A percentile compares a stretch with the other conserved stretches of the same genome.
Conservation (phyloP, 306 rosid genomes). For the Hippophae rhamnoides region DNA sequence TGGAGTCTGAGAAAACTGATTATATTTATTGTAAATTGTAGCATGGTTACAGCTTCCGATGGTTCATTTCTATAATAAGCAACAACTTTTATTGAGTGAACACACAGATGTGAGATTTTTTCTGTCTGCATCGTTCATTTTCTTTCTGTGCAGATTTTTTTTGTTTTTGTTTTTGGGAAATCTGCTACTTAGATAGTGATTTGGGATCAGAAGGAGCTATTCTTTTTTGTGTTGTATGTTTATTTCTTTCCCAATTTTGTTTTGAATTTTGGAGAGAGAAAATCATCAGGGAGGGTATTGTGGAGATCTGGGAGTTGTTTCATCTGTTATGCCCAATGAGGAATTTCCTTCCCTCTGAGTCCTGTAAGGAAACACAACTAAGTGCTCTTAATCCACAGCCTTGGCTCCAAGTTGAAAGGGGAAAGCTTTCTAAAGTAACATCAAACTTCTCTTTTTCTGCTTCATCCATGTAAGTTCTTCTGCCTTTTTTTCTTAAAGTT, state of each 20-base stretch:
- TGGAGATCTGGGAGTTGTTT: constrained; percentile 81
- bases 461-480: constrained; percentile 63
- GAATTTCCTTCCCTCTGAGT: constrained; percentile 71
- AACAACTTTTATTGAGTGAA: background rate
- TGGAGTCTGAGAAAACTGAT: constrained; percentile 4
- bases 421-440: constrained; percentile 61
- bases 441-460: constrained; percentile 31
- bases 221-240: constrained; percentile 10
- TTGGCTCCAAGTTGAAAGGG: constrained; percentile 97
- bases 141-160: constrained; percentile 13
- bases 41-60: constrained; percentile 2
- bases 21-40: constrained; percentile 7
- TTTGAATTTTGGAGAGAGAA: constrained; percentile 33
- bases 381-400: constrained; percentile 79
- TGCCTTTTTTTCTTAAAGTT: constrained; percentile 8
- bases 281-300: constrained; percentile 35
- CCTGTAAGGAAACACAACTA: constrained; percentile 59
- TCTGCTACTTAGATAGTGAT: constrained; percentile 17
- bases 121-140: background rate
- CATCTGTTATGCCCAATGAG: constrained; percentile 70
- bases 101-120: constrained; percentile 3
- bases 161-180: constrained; percentile 13
- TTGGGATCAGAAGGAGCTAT: constrained; percentile 24
- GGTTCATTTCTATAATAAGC: constrained; percentile 5
- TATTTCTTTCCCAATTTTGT: constrained; percentile 10